Evolutionary conservation across 108 stramenopile species (phyloP), one percentile per base, ranked within the genome.

Genomic region (Fragilariopsis cylindrus): DNA sequence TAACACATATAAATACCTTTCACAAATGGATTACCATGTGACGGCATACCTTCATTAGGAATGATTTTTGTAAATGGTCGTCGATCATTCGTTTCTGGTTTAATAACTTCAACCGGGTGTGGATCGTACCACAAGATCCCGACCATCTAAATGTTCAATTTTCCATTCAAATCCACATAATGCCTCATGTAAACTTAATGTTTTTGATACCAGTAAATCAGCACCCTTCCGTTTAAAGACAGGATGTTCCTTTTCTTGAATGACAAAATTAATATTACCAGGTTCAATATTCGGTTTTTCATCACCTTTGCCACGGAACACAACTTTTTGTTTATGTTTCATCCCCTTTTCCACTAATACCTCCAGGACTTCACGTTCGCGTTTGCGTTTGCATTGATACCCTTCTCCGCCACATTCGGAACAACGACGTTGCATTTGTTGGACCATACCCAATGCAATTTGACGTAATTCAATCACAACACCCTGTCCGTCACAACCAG

Each of bases 41-140:
- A 81, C 3, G 99, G 98, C 99, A 99, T 99, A 57, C 99, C 99
- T 70, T 98, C 99, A 72, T 94, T 86, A 6, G 79, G 81, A 9
- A 98, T 81, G 75, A 92, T 87, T 76, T 96, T 92, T 48, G 92
- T 90, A 84, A 85, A 93, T 47, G 95, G 92, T 65, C 81, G 72
- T 52, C 89, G 88, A 57, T 84, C 71, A n/a, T 79, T 75, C 46
- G 83, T 78, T 72, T 94, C 92, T 42, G 94, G 80, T 56, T 83
- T 85, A 76, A 96, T 94, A 42, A 96, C 88, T 78, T 97, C 90
- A 19, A 19, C 98, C 98, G 6, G 98, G 95, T 64, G 82, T 86
- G 44, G 87, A 87, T 58, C 89, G 84, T 73, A 97, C 89, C 48
- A 90, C 78, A 42, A 99, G 70, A 44, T 92, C 79, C n/a, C 98